Conservation (phyloP, 1,284 basidiomycete genomes). For the Polyporus tsugae region DNA sequence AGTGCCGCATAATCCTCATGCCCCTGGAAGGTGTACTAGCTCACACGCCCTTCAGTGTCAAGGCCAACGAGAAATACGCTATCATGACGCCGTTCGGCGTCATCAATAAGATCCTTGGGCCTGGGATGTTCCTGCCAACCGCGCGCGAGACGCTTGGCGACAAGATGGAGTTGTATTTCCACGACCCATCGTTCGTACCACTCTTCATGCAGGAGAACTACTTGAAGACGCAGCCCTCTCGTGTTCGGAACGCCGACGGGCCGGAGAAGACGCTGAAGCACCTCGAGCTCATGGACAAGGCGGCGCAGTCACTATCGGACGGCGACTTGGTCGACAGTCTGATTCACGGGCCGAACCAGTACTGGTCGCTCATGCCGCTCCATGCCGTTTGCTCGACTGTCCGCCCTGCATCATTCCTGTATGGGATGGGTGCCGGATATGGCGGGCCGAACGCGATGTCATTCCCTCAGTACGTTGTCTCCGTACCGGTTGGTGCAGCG, state of each 20-base stretch:
- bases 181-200: conserved; percentile 93
- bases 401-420: conserved; percentile 83
- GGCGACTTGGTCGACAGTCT: conserved; percentile 94
- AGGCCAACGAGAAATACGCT: conserved; percentile 92
- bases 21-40: not conserved
- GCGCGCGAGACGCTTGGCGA: conserved; percentile 86
- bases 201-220: conserved; percentile 87
- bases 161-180: conserved; percentile 97
- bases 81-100: conserved; percentile 93
- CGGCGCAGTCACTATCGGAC: conserved; percentile 93
- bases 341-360: conserved; percentile 95
- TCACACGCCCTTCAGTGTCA: conserved; percentile 59
- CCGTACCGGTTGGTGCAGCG: not conserved
- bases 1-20: conserved; percentile 42
- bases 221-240: conserved; percentile 80
- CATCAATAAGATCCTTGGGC: conserved; percentile 86
- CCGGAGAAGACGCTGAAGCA: conserved; percentile 74
- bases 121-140: conserved; percentile 88
- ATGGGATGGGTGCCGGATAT: conserved; percentile 75
- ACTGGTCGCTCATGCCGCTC: conserved; percentile 95
- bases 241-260: conserved; percentile 64
- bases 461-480: conserved; percentile 80
- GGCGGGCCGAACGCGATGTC: conserved; percentile 72
- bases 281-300: conserved; percentile 86
- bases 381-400: conserved; percentile 94